Conservation (phyloP, 106 monocot species). For the Gastrodia elata region DNA sequence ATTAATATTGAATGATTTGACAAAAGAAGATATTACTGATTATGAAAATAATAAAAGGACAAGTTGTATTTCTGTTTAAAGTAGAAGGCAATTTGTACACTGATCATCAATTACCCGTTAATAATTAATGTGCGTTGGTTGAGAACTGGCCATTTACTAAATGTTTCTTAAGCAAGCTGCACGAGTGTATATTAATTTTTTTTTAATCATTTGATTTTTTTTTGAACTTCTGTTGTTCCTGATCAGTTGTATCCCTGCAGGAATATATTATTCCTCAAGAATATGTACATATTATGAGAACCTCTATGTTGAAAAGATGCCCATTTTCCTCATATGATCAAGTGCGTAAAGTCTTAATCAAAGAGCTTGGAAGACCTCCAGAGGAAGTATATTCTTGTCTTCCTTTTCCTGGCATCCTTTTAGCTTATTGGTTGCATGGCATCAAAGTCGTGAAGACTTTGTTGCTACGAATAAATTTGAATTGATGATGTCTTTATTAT, state of each 20-base stretch:
- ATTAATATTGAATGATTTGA: neutral
- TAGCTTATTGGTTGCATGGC: neutral
- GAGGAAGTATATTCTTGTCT: constrained; percentile 46
- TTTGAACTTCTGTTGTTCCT: neutral
- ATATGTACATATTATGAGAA: constrained; percentile 82
- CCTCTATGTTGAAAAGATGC: constrained; percentile 79
- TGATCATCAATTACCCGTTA: neutral
- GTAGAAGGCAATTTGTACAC: neutral
- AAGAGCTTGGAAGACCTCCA: constrained; percentile 73
- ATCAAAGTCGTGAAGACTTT: neutral
- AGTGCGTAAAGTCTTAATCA: constrained; percentile 58
- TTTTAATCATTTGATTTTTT: neutral
- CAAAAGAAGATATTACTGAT: neutral
- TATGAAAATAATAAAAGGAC: neutral
- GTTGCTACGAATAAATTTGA: neutral
- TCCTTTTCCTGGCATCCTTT: constrained; percentile 1
- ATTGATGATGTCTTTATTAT: neutral
- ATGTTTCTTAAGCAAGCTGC: neutral
- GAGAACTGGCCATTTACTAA: neutral
- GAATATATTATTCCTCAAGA: constrained; percentile 88
- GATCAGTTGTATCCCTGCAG: constrained; percentile 22
- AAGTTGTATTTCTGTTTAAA: neutral
- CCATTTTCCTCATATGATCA: constrained; percentile 87
- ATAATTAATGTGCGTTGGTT: neutral
- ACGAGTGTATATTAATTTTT: neutral